Evolutionary conservation across 202 grass and related monocot species (phyloP).

Genomic region (Dendrocalamus latiflorus): DNA sequence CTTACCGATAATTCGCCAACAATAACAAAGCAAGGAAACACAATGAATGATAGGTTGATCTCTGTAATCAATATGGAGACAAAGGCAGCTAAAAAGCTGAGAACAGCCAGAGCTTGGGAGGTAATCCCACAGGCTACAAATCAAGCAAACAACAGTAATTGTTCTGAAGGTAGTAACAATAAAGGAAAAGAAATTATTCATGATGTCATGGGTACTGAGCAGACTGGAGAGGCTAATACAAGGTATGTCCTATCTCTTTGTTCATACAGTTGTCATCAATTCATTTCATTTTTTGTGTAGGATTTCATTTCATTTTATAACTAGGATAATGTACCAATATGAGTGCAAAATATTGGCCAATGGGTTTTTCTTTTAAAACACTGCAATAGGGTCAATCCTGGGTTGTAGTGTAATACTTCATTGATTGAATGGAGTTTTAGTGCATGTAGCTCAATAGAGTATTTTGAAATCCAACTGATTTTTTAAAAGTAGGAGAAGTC

Average conservation of each 20-base stretch:
- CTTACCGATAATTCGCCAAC: constrained; percentile 40
- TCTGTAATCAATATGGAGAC: constrained; percentile 17
- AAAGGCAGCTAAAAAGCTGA: constrained; percentile 6
- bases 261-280: neutral
- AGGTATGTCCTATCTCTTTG: constrained; percentile 27
- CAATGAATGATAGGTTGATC: neutral
- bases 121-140: constrained; percentile 4
- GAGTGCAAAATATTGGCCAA: neutral
- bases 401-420: neutral
- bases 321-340: neutral
- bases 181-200: constrained; percentile 44
- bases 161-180: constrained; percentile 17
- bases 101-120: neutral
- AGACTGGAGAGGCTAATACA: constrained; percentile 4
- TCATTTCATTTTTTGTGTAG: neutral
- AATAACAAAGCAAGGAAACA: constrained; percentile 20
- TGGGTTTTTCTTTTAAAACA: neutral
- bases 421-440: neutral
- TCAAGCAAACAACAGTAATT: constrained; percentile 19
- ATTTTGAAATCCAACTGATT: neutral
- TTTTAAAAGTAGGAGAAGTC: neutral
- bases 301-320: constrained; percentile 4
- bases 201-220: constrained; percentile 3
- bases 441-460: constrained; percentile 13
- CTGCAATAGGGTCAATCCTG: neutral